phyloP scores from a whole-genome alignment of 768 basidiomycete species.

The Russula earlei region DNA sequence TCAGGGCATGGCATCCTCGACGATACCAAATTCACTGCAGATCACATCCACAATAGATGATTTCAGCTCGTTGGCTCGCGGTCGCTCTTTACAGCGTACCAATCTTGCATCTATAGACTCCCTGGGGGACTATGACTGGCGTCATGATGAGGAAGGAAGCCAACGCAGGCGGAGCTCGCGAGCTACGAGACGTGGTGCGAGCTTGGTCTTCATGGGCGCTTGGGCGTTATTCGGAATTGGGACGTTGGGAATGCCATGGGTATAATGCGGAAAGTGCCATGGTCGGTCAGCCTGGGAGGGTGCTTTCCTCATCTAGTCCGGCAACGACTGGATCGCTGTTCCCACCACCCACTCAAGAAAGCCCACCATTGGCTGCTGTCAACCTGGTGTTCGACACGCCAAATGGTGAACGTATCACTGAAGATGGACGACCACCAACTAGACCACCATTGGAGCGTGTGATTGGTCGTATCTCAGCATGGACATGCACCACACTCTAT shows the following conservation, averaged over 20 bases:
- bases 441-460: constrained; percentile 42
- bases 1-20: constrained; percentile 20
- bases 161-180: constrained; percentile 36
- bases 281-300: constrained; percentile 36
- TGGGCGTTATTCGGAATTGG: constrained; percentile 70
- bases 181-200: constrained; percentile 59
- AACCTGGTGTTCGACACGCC: constrained; percentile 8
- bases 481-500: constrained; percentile 90
- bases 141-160: constrained; percentile 5
- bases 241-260: constrained; percentile 31
- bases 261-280: constrained; percentile 24
- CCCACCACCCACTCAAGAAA: not conserved
- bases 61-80: constrained; percentile 26
- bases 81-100: constrained; percentile 38
- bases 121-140: constrained; percentile 6
- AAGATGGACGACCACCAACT: constrained; percentile 20
- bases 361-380: not conserved
- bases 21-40: constrained; percentile 27
- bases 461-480: constrained; percentile 86
- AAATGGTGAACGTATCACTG: not conserved
- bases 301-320: constrained; percentile 29
- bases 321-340: not conserved
- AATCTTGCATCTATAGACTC: constrained; percentile 20
- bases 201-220: constrained; percentile 72
- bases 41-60: constrained; percentile 13